Base-by-base conservation (phyloP, 371 early-diverging fungal species). In the Circinella minor region DNA sequence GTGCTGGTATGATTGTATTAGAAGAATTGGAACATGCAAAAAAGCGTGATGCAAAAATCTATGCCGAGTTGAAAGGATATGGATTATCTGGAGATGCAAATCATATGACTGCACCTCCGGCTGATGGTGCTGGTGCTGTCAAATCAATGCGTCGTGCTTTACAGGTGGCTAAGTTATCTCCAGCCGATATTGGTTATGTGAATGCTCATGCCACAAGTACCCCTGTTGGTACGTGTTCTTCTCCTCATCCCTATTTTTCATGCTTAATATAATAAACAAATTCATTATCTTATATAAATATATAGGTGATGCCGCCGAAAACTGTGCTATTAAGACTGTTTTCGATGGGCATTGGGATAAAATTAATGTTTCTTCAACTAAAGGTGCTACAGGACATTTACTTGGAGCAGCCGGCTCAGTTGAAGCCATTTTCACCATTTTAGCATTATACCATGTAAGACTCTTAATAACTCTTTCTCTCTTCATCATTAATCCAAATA, bases 121-220 rank as follows among this genome's bases (percentile, higher is more conserved):
- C 87, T 4, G 91, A 93, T 71, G 98, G 97, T 8, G 69, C 80
- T 10, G 98, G 98, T 1, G 98, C 98, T 2, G 87, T 82, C 17
- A 77, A 82, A 39, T 94, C 97, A 4, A 98, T 98, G 97, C 73
- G 76, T 65, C 81, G 94, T 14, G 96, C 98, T 0, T 68, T 98
- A 18, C 77, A 84, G 49, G 74, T 77, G 1, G 93, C 94, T 0
- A 76, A 83, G 0, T 59, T 95, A 59, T 65, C 72, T 1, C 83
- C 92, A 0, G 77, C 77, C 4, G 89, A 91, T 54, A 78, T 98
- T 18, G 94, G 88, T 60, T 96, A 98, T 79, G 83, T 98, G 20
- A 98, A 98, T 81, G 97, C 97, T 0, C 98, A 98, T 79, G 98
- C 98, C 0, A 98, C 98, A 0, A 93, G 96, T n/a, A 98, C 98